Conservation (phyloP, 257 asterid genomes). For the Dorcoceras hygrometricum region DNA sequence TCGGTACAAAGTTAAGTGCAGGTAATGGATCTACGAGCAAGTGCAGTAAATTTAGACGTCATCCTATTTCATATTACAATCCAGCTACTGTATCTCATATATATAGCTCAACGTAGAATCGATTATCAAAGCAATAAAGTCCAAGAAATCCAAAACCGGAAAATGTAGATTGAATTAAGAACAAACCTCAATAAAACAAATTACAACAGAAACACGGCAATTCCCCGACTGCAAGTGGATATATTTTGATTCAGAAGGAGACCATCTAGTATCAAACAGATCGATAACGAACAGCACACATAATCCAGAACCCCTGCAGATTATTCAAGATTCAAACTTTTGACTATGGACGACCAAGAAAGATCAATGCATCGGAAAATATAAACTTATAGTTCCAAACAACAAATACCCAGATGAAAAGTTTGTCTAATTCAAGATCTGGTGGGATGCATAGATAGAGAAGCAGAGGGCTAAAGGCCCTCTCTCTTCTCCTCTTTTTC, state of each 20-base stretch:
- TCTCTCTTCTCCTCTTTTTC: constrained; percentile 46
- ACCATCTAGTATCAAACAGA: constrained; percentile 59
- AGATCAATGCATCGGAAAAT: constrained; percentile 29
- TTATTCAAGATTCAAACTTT: constrained; percentile 40
- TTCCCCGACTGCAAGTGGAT: constrained; percentile 29
- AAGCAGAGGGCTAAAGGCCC: constrained; percentile 72
- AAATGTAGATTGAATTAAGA: constrained; percentile 49
- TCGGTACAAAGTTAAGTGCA: constrained; percentile 15
- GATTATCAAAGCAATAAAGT: constrained; percentile 27
- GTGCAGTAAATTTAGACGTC: constrained; percentile 27
- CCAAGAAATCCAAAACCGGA: constrained; percentile 30
- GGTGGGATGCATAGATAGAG: constrained; percentile 63
- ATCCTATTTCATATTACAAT: constrained; percentile 13
- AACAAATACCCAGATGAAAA: constrained; percentile 44
- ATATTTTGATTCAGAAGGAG: constrained; percentile 36
- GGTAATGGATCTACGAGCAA: constrained; percentile 41
- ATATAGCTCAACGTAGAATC: constrained; percentile 23
- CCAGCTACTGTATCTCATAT: constrained; percentile 8
- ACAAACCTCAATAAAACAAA: constrained; percentile 31
- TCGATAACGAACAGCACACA: constrained; percentile 55
- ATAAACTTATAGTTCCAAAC: constrained; percentile 36
- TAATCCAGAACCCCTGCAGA: constrained; percentile 43
- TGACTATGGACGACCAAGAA: constrained; percentile 26
- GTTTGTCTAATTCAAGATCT: constrained; percentile 64
- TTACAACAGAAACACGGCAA: constrained; percentile 36